Percentiles rank a stretch among this genome's conserved stretches.
Conservation (phyloP, 2,329 filamentous ascomycete genomes). For the Pseudogymnoascus sp. region DNA sequence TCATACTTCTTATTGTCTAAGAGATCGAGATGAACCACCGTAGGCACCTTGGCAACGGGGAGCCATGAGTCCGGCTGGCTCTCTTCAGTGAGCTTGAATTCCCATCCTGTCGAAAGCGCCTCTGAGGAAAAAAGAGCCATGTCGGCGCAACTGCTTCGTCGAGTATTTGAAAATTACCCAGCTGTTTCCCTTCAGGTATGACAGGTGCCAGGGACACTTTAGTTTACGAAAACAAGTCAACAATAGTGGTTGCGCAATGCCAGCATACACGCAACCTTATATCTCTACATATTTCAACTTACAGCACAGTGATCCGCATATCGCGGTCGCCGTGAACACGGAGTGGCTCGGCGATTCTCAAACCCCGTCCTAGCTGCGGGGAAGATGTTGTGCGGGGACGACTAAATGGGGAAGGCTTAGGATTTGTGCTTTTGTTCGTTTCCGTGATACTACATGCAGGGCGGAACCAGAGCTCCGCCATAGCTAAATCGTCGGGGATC, state of each 20-base stretch:
- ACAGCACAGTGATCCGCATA: not conserved
- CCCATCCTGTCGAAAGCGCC: not conserved
- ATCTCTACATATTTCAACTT: not conserved
- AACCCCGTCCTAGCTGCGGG: not conserved
- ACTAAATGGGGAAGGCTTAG: not conserved
- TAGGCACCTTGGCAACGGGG: constrained; percentile 10
- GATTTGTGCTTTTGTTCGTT: not conserved
- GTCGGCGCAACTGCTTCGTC: not conserved
- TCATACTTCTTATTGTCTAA: constrained; percentile 5
- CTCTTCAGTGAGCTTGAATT: not conserved
- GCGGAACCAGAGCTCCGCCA: not conserved
- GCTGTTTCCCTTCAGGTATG: not conserved
- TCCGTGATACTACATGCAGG: not conserved
- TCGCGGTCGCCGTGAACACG: not conserved
- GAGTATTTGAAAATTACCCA: not conserved
- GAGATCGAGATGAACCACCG: constrained; percentile 11
- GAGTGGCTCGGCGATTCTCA: not conserved
- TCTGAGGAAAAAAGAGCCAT: not conserved
- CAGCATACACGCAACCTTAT: not conserved
- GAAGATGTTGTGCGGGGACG: not conserved
- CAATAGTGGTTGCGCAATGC: not conserved
- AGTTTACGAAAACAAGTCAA: not conserved
- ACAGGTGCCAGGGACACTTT: not conserved
- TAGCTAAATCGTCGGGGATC: not conserved
- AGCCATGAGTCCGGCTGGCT: not conserved